These are phyloP conservation scores for Solanum chmielewskii DNA, from an alignment of 257 asterid species.

Conservation along the genomic window DNA sequence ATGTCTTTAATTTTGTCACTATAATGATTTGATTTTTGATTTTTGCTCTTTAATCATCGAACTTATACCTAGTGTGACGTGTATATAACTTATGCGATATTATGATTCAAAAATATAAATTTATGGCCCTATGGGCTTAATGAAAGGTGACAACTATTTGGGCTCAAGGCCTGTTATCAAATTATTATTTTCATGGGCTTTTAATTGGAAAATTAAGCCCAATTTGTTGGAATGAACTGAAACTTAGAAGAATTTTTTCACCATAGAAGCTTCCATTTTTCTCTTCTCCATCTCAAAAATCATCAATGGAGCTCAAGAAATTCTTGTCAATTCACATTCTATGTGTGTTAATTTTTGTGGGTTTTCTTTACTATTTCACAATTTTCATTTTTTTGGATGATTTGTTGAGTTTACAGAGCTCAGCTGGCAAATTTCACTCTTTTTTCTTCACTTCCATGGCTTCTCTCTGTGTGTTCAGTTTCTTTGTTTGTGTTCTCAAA, in stretches of 20 bases:
- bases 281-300: constrained; percentile 4
- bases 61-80: background rate
- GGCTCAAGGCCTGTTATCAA: background rate
- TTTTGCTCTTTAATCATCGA: too few species aligned
- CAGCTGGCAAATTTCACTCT: constrained; percentile 50
- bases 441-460: constrained; percentile 49
- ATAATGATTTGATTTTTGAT: too few species aligned
- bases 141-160: background rate
- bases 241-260: background rate
- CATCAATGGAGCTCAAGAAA: constrained; percentile 42
- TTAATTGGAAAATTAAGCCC: background rate
- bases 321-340: constrained; percentile 47
- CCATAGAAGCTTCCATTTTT: background rate
- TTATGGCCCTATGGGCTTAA: background rate
- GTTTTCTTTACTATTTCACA: constrained; percentile 56
- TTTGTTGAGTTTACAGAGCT: constrained; percentile 47
- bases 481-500: constrained; percentile 35
- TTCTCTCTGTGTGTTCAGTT: constrained; percentile 28
- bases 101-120: too few species aligned
- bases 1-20: too few species aligned
- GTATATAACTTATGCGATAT: too few species aligned
- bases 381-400: constrained; percentile 62
- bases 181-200: background rate
- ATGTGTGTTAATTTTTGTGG: constrained; percentile 32
- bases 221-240: background rate